A percentile compares a stretch with the other conserved stretches of the same genome.
Conservation (phyloP, 805 yeast genomes). For the Maudiozyma pseudohumilis region DNA sequence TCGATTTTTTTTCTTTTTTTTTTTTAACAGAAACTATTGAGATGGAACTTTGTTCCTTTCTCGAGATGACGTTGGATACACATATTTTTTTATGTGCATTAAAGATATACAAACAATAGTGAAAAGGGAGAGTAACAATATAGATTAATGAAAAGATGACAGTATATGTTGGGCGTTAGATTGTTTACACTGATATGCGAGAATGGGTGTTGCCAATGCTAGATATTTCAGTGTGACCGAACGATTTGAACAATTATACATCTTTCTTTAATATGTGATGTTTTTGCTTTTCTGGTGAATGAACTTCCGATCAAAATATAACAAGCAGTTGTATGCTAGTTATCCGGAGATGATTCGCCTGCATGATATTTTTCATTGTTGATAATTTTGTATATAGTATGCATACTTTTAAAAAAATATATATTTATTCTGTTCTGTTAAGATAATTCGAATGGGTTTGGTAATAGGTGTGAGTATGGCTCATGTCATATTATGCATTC, state of each 20-base stretch:
- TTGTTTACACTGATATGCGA: too few species aligned
- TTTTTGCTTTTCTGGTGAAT: too few species aligned
- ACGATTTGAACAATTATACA: background rate
- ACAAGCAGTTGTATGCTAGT: too few species aligned
- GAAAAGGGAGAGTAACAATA: background rate
- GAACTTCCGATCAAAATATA: too few species aligned
- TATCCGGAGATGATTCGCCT: too few species aligned
- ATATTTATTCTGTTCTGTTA: background rate
- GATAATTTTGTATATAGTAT: slow-evolving; percentile 1
- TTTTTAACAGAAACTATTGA: background rate
- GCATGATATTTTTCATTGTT: slow-evolving; percentile 1
- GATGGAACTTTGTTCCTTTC: background rate
- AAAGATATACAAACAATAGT: background rate
- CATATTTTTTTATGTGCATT: background rate
- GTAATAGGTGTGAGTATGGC: too few species aligned
- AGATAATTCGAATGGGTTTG: too few species aligned
- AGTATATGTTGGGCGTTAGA: too few species aligned
- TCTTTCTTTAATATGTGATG: background rate
- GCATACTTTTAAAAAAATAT: background rate
- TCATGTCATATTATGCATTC: too few species aligned
- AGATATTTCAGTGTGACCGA: background rate
- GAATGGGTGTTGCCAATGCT: background rate
- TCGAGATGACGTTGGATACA: background rate
- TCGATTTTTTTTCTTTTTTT: background rate
- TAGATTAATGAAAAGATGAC: slow-evolving; percentile 1